Evolutionary conservation across 2,329 filamentous ascomycete species (phyloP), one percentile per base, ranked within the genome.

Genomic region (Nectriaceae sp.): DNA sequence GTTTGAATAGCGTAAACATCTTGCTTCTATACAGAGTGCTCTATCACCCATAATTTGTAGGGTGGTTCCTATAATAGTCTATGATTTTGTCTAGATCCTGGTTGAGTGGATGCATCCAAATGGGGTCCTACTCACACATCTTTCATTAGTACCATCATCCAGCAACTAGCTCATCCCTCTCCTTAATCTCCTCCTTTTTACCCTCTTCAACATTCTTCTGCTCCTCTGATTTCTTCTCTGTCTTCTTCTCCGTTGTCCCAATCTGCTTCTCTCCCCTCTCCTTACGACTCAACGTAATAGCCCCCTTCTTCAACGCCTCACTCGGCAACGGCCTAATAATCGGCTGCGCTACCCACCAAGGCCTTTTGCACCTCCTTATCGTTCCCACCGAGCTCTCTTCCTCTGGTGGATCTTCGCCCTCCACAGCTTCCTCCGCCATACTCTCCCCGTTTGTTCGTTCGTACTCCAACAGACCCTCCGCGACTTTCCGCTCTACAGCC

Each of bases 321-420:
- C 88, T 88, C 0, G 94, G 94, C 62, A 97, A 68, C 35, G 91
- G 92, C 47, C 92, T 76, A 5, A 97, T 81, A 61, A 96, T 89
- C 4, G 93, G 87, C 72, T 97, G 92, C 44, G 85, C 90, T 4
- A 96, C 79, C 90, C 90, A 97, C 82, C 86, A 97, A 1, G 92
- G 92, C 55, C 90, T 75, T 66, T 85, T 87, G 64, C 90, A 96
- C 51, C 82, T 76, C 46, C 80, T 82, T 21, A 94, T 84, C 1
- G 88, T 84, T 8, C 81, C 84, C 16, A 83, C 71, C 4, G 85
- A 88, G 65, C 80, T 86, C 62, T 84, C 77, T 0, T 71, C 70
- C 40, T 79, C 75, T 1, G 65, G 68, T 3, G 74, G 67, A 31
- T 68, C 66, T 4, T 64, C 68, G 3, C 65, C 63, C 1, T 60